Evolutionary conservation across 352 stramenopile genomes (phyloP).

Genomic region (Phytopythium mirpurense): DNA sequence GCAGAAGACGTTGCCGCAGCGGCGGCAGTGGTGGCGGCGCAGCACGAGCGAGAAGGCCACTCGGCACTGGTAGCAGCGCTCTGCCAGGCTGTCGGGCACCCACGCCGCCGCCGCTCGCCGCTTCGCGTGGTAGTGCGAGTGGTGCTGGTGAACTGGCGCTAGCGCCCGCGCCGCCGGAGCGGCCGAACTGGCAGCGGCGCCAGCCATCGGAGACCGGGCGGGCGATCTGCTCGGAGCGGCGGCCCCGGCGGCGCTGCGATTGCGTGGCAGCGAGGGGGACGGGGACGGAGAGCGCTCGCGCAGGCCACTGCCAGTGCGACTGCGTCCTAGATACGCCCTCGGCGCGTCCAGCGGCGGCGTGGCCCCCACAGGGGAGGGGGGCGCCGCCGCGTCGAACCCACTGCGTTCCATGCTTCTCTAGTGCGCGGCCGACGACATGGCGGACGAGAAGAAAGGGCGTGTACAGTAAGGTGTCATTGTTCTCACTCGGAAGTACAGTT

Average conservation of each 20-base stretch:
- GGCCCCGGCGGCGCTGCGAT: not conserved
- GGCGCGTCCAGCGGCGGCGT: not conserved
- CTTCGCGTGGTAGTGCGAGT: conserved; percentile 19
- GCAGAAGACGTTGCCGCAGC: conserved; percentile 89
- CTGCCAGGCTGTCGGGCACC: conserved; percentile 78
- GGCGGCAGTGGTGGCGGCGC: conserved; percentile 81
- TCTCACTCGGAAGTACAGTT: no score
- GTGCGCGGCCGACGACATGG: not conserved
- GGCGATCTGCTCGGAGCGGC: no score
- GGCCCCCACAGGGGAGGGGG: not conserved
- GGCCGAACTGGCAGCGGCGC: not conserved
- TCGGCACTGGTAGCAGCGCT: conserved; percentile 71
- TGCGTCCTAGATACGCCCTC: not conserved
- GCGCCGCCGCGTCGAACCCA: not conserved
- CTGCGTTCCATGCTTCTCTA: not conserved
- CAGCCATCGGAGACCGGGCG: not conserved
- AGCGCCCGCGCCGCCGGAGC: not conserved
- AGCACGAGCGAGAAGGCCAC: conserved; percentile 66
- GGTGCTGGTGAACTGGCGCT: conserved; percentile 15
- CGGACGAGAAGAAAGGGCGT: not conserved
- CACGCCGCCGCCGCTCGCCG: conserved; percentile 54
- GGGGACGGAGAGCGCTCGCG: not conserved
- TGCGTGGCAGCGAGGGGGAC: not conserved
- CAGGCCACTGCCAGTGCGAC: not conserved
- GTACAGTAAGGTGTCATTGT: not conserved